Percentiles rank a stretch among this genome's conserved stretches.
phyloP scores from a whole-genome alignment of 1,284 basidiomycete species.

The Sparassis latifolia region DNA sequence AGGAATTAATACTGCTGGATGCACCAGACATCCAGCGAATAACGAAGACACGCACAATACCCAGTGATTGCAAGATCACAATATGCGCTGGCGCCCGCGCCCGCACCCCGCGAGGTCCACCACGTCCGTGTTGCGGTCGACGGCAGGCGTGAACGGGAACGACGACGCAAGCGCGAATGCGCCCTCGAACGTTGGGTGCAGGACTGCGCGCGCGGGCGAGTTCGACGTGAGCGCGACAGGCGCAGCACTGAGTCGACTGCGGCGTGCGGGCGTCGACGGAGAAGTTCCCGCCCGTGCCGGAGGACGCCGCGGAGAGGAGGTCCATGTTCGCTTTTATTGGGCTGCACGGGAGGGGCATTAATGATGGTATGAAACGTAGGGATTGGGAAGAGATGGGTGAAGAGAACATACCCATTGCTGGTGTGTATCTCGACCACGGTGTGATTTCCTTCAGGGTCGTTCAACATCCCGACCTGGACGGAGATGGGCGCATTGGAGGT shows the following conservation, averaged over 20 bases:
- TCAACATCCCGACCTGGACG: conserved; percentile 27
- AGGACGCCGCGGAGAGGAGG: conserved; percentile 20
- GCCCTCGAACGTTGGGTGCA: conserved; percentile 40
- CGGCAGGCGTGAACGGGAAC: not conserved
- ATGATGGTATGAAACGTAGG: not conserved
- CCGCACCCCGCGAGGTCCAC: not conserved
- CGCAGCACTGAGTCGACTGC: conserved; percentile 35
- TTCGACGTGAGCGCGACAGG: conserved; percentile 27
- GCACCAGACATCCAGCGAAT: no score
- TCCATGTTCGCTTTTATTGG: conserved; percentile 23
- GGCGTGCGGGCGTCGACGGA: conserved; percentile 21
- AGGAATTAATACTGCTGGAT: no score
- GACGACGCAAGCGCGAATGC: conserved; percentile 27
- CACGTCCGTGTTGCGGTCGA: not conserved
- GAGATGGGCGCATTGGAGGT: conserved; percentile 34
- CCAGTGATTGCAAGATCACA: no score
- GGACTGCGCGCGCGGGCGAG: conserved; percentile 23
- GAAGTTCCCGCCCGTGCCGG: conserved; percentile 25
- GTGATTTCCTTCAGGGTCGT: conserved; percentile 18
- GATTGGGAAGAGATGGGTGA: no score
- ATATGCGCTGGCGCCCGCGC: not conserved
- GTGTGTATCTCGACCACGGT: conserved; percentile 26
- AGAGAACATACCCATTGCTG: conserved; percentile 25
- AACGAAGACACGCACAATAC: no score
- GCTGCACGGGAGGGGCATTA: conserved; percentile 15